A percentile compares a stretch with the other conserved stretches of the same genome.
Evolutionary conservation across 345 rosid species (phyloP).

Genomic region (Salix arbutifolia): DNA sequence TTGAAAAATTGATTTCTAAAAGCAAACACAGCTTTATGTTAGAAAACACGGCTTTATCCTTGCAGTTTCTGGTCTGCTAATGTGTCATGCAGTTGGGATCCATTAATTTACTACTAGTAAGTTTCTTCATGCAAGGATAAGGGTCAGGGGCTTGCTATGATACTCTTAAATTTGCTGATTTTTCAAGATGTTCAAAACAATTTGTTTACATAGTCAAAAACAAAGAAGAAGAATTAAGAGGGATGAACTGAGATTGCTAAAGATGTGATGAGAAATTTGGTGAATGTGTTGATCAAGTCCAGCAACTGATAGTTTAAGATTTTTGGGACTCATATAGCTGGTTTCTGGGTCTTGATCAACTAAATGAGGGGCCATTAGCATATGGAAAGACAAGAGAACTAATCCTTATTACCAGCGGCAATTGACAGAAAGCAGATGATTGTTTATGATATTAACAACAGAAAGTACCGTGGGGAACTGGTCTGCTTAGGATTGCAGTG

Average conservation of each 20-base stretch:
- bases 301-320: neutral
- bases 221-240: neutral
- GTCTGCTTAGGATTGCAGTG: neutral
- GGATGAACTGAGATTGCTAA: neutral
- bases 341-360: neutral
- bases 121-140: neutral
- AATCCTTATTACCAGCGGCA: no score
- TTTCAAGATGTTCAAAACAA: neutral
- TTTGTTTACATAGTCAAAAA: neutral
- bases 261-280: neutral
- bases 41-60: neutral
- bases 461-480: no score
- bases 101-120: neutral
- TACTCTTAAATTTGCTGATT: neutral
- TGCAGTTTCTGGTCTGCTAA: neutral
- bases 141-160: neutral
- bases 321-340: neutral
- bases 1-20: neutral
- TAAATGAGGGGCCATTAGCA: neutral
- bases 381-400: no score
- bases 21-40: neutral
- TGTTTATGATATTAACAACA: no score
- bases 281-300: neutral
- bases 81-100: neutral
- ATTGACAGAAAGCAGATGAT: no score